Evolutionary conservation across 2,329 filamentous ascomycete genomes (phyloP).

Genomic region (Cadophora gregata): DNA sequence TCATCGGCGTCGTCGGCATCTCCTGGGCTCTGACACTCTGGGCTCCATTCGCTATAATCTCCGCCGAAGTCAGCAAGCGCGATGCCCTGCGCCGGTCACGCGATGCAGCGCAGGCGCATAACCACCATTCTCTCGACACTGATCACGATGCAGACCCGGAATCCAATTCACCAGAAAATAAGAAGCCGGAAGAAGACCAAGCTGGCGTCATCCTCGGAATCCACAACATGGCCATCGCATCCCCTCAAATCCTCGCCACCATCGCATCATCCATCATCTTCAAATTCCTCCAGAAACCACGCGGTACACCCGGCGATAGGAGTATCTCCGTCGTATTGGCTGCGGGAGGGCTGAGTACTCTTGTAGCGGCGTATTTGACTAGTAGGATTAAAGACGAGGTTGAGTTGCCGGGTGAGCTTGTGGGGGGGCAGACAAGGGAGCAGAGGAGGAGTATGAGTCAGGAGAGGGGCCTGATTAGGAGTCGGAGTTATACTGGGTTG

Average conservation of each 20-base stretch:
- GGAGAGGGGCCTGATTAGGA: constrained; percentile 25
- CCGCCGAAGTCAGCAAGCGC: constrained; percentile 85
- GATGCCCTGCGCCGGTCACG: constrained; percentile 67
- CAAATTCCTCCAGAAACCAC: constrained; percentile 82
- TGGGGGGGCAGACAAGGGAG: constrained; percentile 17
- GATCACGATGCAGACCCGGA: constrained; percentile 23
- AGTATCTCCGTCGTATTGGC: constrained; percentile 88
- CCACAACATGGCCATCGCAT: constrained; percentile 92
- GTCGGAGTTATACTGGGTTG: constrained; percentile 26
- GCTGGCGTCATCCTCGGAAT: constrained; percentile 83
- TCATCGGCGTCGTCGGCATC: constrained; percentile 84
- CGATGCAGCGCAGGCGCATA: constrained; percentile 20
- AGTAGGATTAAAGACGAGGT: constrained; percentile 44
- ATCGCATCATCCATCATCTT: constrained; percentile 86
- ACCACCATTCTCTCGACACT: constrained; percentile 1
- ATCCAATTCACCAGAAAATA: constrained; percentile 13
- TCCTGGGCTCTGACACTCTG: constrained; percentile 93
- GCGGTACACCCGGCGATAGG: constrained; percentile 82
- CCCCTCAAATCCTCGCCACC: constrained; percentile 90
- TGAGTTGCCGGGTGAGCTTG: constrained; percentile 33
- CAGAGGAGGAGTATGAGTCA: constrained; percentile 23
- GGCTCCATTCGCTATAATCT: constrained; percentile 95
- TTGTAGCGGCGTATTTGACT: constrained; percentile 74
- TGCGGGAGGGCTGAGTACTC: constrained; percentile 79
- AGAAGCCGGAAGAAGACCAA: constrained; percentile 34